Base-by-base conservation (phyloP, 257 asterid species). In the Lithospermum erythrorhizon region DNA sequence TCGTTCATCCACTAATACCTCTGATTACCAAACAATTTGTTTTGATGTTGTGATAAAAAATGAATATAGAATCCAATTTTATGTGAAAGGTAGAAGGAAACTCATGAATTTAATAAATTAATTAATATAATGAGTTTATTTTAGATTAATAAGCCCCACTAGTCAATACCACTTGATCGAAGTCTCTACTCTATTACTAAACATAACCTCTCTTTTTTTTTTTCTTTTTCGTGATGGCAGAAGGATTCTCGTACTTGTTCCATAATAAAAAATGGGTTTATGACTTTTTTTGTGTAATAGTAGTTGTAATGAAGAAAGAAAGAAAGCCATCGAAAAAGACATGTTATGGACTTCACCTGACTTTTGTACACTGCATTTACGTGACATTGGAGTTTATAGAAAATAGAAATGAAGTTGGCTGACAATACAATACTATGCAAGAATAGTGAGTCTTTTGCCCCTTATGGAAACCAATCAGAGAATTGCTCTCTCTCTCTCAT, bases 221-320 rank as follows among this genome's bases (percentile, higher is more conserved):
- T 53, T 20, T 53, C 11, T 13, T 53, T 41, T 41, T 56, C 35
- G 68, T 64, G 61, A 56, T 18, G 13, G 58, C 57, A 65, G 51
- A 27, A 53, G 70, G 58, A 65, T 65, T 65, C 70, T 65, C 70
- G 70, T 65, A 65, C 64, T 5, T 48, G 29, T 51, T 11, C 52
- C 15, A 57, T 58, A 57, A 27, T 21, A 14, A 30, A 11, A 32
- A 16, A 6, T n/a, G 57, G 57, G 15, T 53, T 53, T 53, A 14
- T 20, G 57, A 53, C 21, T 53, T 27, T 53, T 53, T 53, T 53
- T 53, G 57, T 53, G 56, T 53, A 53, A 9, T 41, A 41, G 49
- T 41, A 41, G 5, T 13, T 41, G 49, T 11, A 41, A 41, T 41
- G 49, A 22, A n/a, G 57, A 13, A 19, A 53, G 57, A 53, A 53